Evolutionary conservation across 1,284 basidiomycete genomes (phyloP), one percentile per base, ranked within the genome.

Genomic region (Heterobasidion occidentale): DNA sequence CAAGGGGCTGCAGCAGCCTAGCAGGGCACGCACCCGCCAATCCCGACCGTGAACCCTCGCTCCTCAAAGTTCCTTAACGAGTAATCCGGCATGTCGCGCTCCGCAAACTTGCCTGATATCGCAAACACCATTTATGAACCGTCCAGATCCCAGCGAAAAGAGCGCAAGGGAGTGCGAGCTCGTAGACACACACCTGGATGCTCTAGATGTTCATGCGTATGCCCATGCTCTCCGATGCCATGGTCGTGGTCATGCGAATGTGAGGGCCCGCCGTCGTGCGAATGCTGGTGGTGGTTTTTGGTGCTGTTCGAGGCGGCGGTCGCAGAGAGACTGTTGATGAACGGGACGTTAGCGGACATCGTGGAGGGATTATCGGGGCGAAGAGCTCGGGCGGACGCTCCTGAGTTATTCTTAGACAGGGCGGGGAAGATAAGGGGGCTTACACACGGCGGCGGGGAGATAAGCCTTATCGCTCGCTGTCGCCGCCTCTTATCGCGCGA

Each of bases 21-120:
- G 42, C 12, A 53, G 47, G 9, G 54, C 54, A 65, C 83, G 59
- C 67, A 94, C 92, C 95, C 96, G 66, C 96, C 96, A 58, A 98
- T 98, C 4, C 96, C 96, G 57, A 99, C 78, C 0, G 96, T 99
- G 73, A 99, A 99, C 1, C 93, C 95, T 59, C 96, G 77, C 74
- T 98, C 95, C 55, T 85, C 80, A 70, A 94, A 99, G 74, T 95
- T 90, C 44, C 96, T 79, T 2, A 74, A 72, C 7, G 84, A 77
- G 67, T 90, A 98, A 68, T 98, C 88, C 11, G 96, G 96, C 69
- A 98, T 72, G 67, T 98, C 95, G 34, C 96, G 81, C 69, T 98
- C 94, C 19, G 90, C 76, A 67, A 88, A 99, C 70, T 93, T 98
- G 51, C 96, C 95, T 89, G 35, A 7, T 54, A 11, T n/a, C 38